Conservation (phyloP, 495 filamentous ascomycete species). For the Neurospora intermedia region DNA sequence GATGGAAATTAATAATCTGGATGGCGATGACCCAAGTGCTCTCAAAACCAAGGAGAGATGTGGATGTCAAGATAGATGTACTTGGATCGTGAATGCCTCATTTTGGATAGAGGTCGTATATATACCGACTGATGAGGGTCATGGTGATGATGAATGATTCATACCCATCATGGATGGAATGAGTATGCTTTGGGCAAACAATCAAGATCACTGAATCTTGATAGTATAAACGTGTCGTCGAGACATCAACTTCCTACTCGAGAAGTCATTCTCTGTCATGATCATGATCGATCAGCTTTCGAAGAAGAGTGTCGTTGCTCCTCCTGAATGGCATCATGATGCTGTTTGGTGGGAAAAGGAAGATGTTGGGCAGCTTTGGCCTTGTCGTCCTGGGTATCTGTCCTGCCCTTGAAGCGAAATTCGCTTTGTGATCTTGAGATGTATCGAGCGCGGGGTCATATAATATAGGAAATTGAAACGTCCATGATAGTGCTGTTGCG, state of each 20-base stretch:
- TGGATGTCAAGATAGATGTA: not conserved
- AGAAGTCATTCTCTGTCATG: not conserved
- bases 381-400: not conserved
- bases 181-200: not conserved
- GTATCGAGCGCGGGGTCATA: no score
- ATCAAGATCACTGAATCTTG: not conserved
- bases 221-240: no score
- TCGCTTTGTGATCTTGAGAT: no score
- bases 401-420: no score
- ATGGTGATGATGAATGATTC: not conserved
- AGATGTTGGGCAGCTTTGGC: not conserved
- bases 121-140: not conserved
- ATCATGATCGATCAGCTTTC: not conserved
- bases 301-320: not conserved
- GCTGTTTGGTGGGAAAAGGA: not conserved
- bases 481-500: no score
- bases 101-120: not conserved
- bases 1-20: not conserved
- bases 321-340: not conserved
- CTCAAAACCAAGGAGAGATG: not conserved
- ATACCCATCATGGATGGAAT: not conserved
- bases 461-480: no score
- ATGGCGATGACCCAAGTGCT: not conserved
- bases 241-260: not conserved
- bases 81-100: not conserved